Evolutionary conservation across 768 basidiomycete species (phyloP), one percentile per base, ranked within the genome.

Genomic region (Amanita pseudoporphyria): DNA sequence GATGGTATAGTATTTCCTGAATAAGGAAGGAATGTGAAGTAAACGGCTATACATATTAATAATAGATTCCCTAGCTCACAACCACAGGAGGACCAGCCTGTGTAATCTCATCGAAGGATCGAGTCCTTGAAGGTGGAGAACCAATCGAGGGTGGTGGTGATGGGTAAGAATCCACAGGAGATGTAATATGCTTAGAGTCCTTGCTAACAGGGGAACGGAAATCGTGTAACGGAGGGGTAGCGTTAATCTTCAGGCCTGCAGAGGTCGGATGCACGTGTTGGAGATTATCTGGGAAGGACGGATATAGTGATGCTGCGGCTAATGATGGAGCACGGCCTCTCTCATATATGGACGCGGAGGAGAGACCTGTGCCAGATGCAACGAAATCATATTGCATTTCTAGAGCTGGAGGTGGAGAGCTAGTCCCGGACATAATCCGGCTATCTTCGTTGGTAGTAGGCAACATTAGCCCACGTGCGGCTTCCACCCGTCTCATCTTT

Each of bases 401-500:
- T 12, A 55, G 21, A 47, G 59, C 56, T 18, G 63, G 64, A 5
- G 67, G 63, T 24, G 68, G 70, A 5, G 65, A 66, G 21, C 71
- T 67, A 9, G 64, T 64, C 21, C 70, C 74, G 9, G 59, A 63
- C 65, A 79, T 65, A 46, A 84, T 60, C 32, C 68, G 64, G 14
- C 73, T 68, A 46, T 90, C 87, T 51, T 64, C 70, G 57, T 78
- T 78, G 16, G 83, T 84, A 19, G 70, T 77, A 0, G 89, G 89
- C 21, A 92, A 68, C 63, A 78, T 71, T 60, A 87, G 61, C 30
- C 83, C 81, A 47, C 79, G 71, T 31, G 77, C 75, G 2, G 84
- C 86, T 58, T 87, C 85, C 14, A 89, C 78, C 49, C 86, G 70
- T 51, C 85, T 71, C 71, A 91, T 76, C 68, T 83, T 85, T 64